These are phyloP conservation scores for Balamuthia mandrillaris DNA, from an alignment of 208 protist species.

Conservation along the genomic window DNA sequence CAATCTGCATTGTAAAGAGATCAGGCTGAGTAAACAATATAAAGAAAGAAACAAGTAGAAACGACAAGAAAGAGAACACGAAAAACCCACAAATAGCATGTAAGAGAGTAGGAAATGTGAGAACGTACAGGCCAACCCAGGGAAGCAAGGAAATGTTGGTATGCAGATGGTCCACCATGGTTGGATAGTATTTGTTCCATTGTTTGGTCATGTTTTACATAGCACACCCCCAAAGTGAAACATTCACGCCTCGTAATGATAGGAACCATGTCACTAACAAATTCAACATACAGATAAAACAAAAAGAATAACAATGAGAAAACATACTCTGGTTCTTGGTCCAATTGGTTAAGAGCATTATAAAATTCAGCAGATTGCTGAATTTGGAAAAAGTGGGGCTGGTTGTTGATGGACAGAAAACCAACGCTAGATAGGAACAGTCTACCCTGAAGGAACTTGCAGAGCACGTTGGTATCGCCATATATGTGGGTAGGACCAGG, in stretches of 20 bases:
- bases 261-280: too few species aligned
- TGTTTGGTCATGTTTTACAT: not conserved
- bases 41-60: too few species aligned
- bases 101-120: not conserved
- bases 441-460: not conserved
- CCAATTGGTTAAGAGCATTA: not conserved
- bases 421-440: not conserved
- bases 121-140: conserved; percentile 1
- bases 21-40: too few species aligned
- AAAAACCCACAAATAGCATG: not conserved
- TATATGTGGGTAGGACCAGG: too few species aligned
- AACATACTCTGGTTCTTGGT: not conserved
- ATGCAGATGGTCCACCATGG: not conserved
- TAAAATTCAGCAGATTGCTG: conserved; percentile 3
- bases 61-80: not conserved
- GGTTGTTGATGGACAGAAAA: not conserved
- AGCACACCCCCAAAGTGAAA: not conserved
- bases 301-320: not conserved
- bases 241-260: conserved; percentile 28
- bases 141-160: not conserved
- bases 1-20: not conserved
- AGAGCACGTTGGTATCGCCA: too few species aligned
- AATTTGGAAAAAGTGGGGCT: not conserved
- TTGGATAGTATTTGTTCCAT: conserved; percentile 3
- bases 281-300: not conserved